Evolutionary conservation across 495 filamentous ascomycete genomes (phyloP).

Genomic region (Talaromyces proteolyticus): DNA sequence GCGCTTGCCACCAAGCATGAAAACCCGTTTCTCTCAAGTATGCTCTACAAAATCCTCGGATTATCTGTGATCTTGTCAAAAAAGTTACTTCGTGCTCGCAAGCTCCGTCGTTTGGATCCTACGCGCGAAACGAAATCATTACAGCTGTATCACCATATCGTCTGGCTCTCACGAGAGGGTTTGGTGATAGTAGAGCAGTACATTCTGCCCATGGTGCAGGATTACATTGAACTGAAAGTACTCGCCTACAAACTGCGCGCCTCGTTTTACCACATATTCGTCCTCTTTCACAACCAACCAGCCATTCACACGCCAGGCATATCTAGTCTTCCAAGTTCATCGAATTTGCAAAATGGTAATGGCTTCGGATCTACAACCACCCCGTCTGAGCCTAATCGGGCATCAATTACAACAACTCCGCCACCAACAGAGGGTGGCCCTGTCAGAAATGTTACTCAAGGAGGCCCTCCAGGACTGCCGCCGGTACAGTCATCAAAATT

Average conservation of each 20-base stretch:
- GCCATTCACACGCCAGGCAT: constrained; percentile 43
- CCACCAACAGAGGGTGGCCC: constrained; percentile 42
- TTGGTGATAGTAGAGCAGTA: constrained; percentile 80
- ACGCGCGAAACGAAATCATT: constrained; percentile 74
- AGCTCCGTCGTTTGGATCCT: constrained; percentile 76
- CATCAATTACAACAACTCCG: constrained; percentile 26
- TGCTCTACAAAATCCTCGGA: constrained; percentile 85
- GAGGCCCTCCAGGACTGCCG: constrained; percentile 35
- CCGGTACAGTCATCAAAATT: constrained; percentile 45
- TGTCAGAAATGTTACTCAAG: constrained; percentile 23
- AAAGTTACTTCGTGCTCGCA: constrained; percentile 76
- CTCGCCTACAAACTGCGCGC: constrained; percentile 87
- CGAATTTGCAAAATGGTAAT: constrained; percentile 12
- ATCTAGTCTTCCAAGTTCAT: constrained; percentile 20
- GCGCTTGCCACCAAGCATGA: constrained; percentile 66
- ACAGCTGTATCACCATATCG: constrained; percentile 80
- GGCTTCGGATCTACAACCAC: constrained; percentile 3
- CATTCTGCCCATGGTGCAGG: constrained; percentile 70
- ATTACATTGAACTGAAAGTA: constrained; percentile 72
- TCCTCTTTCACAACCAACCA: constrained; percentile 85
- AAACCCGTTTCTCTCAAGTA: constrained; percentile 69
- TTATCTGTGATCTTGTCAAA: constrained; percentile 83
- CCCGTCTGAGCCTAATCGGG: constrained; percentile 10
- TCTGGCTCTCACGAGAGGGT: constrained; percentile 93
- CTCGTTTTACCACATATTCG: constrained; percentile 94